Evolutionary conservation across 768 basidiomycete species (phyloP).

Genomic region (Lentinula aciculospora): DNA sequence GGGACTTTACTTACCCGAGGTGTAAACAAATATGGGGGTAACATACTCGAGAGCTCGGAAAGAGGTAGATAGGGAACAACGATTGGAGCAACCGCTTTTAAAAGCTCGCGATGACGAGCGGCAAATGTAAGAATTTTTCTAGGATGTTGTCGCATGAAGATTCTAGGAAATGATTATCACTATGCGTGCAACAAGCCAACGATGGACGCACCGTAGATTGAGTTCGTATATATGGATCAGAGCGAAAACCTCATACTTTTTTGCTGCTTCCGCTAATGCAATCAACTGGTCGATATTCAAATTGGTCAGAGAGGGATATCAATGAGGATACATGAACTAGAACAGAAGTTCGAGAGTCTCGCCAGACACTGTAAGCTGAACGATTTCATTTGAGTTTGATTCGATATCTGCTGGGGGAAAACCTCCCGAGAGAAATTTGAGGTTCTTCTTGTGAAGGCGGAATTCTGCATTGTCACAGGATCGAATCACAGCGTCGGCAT

Average conservation of each 20-base stretch:
- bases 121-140: not conserved
- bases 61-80: not conserved
- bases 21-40: not conserved
- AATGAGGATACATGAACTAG: slow-evolving; percentile 2
- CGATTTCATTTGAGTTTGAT: not conserved
- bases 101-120: not conserved
- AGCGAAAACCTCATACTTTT: slow-evolving; percentile 8
- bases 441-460: slow-evolving; percentile 6
- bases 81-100: not conserved
- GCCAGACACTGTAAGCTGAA: slow-evolving; percentile 2
- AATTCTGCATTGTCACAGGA: slow-evolving; percentile 4
- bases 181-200: not conserved
- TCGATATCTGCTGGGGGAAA: not conserved
- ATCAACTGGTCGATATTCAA: not conserved
- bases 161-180: not conserved
- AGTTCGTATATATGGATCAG: slow-evolving; percentile 2
- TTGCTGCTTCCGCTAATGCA: slow-evolving; percentile 1
- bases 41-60: not conserved
- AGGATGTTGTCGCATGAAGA: not conserved
- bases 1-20: not conserved
- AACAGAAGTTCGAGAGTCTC: slow-evolving; percentile 3
- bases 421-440: not conserved
- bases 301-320: not conserved
- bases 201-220: not conserved
- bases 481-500: not conserved